These are phyloP conservation scores for Dendrobium officinale DNA, from an alignment of 106 monocot species.

Conservation along the genomic window DNA sequence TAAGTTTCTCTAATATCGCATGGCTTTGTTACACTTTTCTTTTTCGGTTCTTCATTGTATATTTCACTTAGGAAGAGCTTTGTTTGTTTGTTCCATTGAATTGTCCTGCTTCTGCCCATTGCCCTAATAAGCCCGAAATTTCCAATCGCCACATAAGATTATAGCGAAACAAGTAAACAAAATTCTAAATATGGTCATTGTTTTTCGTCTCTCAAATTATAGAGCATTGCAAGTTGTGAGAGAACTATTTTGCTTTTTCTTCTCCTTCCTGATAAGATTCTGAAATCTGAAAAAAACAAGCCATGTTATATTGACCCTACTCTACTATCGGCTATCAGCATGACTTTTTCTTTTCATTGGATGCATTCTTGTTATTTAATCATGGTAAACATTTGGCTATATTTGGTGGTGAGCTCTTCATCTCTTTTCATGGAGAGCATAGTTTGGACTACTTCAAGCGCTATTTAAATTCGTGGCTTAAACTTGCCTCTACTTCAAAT, in stretches of 20 bases:
- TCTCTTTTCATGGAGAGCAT: no score
- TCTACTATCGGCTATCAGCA: no score
- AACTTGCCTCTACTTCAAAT: no score
- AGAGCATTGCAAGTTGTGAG: neutral
- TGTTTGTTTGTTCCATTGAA: neutral
- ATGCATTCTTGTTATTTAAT: no score
- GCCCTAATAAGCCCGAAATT: neutral
- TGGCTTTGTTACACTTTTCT: neutral
- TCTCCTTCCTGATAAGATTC: neutral
- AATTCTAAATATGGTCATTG: neutral
- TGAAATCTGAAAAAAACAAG: neutral
- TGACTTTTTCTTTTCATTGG: no score
- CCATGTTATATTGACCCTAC: no score
- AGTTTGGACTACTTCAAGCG: no score
- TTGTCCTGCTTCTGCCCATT: neutral
- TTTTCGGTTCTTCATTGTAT: neutral
- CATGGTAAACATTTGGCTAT: no score
- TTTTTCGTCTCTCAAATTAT: neutral
- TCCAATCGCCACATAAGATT: no score
- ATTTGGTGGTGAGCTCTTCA: no score
- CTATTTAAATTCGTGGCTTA: no score
- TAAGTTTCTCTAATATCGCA: neutral
- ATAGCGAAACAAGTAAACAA: neutral
- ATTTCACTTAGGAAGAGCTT: neutral
- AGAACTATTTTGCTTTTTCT: neutral